Percentiles rank a stretch among this genome's conserved stretches.
These are phyloP conservation scores for Penicillium sp. DNA, from an alignment of 2,329 filamentous ascomycete genomes.

Conservation along the genomic window DNA sequence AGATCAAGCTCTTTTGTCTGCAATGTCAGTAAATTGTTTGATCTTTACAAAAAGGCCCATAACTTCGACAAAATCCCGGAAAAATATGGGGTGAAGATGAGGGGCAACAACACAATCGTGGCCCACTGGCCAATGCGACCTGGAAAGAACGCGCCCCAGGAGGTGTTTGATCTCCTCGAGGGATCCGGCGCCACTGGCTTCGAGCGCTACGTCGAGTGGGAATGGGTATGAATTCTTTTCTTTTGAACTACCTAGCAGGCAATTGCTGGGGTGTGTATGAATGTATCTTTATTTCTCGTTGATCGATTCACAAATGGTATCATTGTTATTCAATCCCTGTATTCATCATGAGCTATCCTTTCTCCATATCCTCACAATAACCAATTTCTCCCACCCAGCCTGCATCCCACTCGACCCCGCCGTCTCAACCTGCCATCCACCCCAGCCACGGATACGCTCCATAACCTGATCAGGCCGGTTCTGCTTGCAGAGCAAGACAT, in stretches of 20 bases:
- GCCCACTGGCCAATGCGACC: background rate
- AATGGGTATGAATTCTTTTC: background rate
- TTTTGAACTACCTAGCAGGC: background rate
- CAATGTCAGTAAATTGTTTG: background rate
- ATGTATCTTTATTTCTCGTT: background rate
- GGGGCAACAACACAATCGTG: background rate
- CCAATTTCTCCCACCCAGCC: slow-evolving; percentile 91
- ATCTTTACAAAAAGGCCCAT: background rate
- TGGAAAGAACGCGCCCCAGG: background rate
- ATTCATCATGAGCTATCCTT: slow-evolving; percentile 6
- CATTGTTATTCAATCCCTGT: background rate
- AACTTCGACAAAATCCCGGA: background rate
- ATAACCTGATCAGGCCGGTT: slow-evolving; percentile 80
- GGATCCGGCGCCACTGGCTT: background rate
- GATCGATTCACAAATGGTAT: background rate
- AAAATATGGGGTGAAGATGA: background rate
- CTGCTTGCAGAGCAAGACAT: slow-evolving; percentile 84
- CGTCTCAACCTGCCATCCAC: slow-evolving; percentile 69
- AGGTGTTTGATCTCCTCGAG: background rate
- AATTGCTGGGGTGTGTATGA: background rate
- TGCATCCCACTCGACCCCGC: slow-evolving; percentile 81
- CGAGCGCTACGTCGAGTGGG: slow-evolving; percentile 1
- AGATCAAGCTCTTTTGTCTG: background rate
- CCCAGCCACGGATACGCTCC: slow-evolving; percentile 57
- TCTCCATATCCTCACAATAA: slow-evolving; percentile 83